Conservation (phyloP, 179 eudicot genomes). For the Beta macrorhiza region DNA sequence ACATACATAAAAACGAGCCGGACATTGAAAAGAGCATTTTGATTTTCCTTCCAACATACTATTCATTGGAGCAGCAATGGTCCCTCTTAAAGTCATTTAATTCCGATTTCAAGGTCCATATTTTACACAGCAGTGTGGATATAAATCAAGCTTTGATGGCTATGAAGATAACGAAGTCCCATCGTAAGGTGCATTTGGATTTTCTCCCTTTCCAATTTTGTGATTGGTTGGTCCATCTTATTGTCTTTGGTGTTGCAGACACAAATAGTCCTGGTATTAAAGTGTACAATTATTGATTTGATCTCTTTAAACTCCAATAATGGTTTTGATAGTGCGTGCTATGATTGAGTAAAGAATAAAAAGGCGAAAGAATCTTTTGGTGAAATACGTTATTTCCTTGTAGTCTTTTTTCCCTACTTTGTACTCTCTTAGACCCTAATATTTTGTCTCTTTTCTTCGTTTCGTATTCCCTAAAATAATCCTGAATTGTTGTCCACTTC, state of each 20-base stretch:
- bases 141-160: conserved; percentile 81
- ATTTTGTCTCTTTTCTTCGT: background rate
- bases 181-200: conserved; percentile 62
- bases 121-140: conserved; percentile 83
- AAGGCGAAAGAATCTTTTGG: background rate
- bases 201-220: conserved; percentile 4
- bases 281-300: background rate
- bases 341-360: background rate
- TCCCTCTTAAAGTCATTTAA: conserved; percentile 56
- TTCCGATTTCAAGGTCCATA: conserved; percentile 70
- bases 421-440: background rate
- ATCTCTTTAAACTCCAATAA: background rate
- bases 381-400: background rate
- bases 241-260: background rate
- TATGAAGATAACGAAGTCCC: conserved; percentile 80
- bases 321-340: background rate
- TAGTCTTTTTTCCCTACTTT: background rate
- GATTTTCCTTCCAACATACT: conserved; percentile 88
- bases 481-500: background rate
- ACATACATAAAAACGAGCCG: conserved; percentile 74
- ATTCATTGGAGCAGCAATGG: conserved; percentile 85
- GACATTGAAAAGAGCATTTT: conserved; percentile 86
- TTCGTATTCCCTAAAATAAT: too few relatives aligned
- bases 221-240: background rate
- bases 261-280: background rate